Conservation (phyloP, 108 stramenopile genomes). For the Aurantiochytrium sp. region DNA sequence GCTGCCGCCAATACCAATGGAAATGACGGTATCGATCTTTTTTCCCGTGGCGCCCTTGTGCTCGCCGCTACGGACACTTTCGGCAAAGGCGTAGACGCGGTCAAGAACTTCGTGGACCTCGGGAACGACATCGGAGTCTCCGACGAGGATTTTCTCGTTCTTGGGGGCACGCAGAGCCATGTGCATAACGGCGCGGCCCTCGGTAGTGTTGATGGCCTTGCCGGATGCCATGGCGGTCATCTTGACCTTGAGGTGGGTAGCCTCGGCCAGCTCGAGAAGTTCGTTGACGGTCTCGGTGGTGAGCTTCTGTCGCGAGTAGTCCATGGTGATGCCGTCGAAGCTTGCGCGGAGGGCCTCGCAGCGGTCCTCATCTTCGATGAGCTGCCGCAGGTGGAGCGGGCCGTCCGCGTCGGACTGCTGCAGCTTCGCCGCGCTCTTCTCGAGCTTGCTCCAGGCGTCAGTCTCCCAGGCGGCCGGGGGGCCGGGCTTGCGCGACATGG, state of each 20-base stretch:
- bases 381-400: not conserved
- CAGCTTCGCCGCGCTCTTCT: not conserved
- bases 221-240: slow-evolving; percentile 81
- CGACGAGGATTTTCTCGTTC: slow-evolving; percentile 54
- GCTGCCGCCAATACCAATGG: slow-evolving; percentile 91
- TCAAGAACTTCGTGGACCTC: slow-evolving; percentile 86
- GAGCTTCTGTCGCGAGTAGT: slow-evolving; percentile 90
- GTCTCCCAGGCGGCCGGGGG: not conserved
- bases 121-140: slow-evolving; percentile 72
- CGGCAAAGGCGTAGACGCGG: slow-evolving; percentile 76
- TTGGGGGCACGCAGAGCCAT: slow-evolving; percentile 79
- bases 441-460: not conserved
- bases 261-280: slow-evolving; percentile 81
- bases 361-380: slow-evolving; percentile 20
- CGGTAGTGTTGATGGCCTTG: slow-evolving; percentile 91
- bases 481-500: not conserved
- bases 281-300: slow-evolving; percentile 65
- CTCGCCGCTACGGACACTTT: slow-evolving; percentile 69
- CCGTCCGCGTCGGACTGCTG: not conserved
- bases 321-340: slow-evolving; percentile 61
- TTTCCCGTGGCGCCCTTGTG: slow-evolving; percentile 84
- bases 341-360: not conserved
- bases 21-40: slow-evolving; percentile 80
- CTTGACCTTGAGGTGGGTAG: slow-evolving; percentile 62
- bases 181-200: slow-evolving; percentile 89